Base-by-base conservation (phyloP, 805 yeast genomes). In the Metschnikowia cerradonensis region DNA sequence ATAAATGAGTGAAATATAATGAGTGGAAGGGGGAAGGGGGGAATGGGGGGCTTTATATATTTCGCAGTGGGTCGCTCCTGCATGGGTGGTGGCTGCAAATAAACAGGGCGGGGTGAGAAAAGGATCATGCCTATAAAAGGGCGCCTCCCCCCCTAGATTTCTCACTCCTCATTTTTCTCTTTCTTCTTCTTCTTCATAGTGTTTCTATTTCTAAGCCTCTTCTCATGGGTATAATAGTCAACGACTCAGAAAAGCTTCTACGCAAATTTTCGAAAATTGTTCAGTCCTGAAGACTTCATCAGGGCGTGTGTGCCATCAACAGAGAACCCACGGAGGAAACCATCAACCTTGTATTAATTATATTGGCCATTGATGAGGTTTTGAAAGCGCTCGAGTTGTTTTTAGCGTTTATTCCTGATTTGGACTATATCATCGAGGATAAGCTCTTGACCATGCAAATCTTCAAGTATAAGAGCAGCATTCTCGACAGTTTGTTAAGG, bases 401-500 rank as follows among this genome's bases (percentile, higher is more conserved):
- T 31, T 57, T 75, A 8, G 60, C 67, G 1, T 60, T 63, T 36
- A 59, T 72, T 2, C 61, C 64, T n/a, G 67, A 70, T 49, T 55
- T 68, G 20, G 63, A 68, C 6, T 63, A 63, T 43, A 66, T 70
- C 33, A 54, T 60, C 26, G 68, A 63, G 34, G 66, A 66, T 19
- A 65, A 61, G 17, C 58, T 56, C n/a, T 60, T 71, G 51, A 61
- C 70, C 3, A 68, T 67, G 65, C 79, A 72, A 53, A 58, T 72
- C 10, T 67, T 71, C 22, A 65, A 67, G 39, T 64, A 54, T 50
- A 72, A 72, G 23, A 22, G 23, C 6, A 22, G 6, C 6, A 22
- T 22, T 22, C 23, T 6, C 6, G 6, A 2, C 23, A 22, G 23
- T 22, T 22, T 22, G 7, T 22, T 22, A 7, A 22, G 3, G 7